Base-by-base conservation (phyloP, 495 filamentous ascomycete genomes). In the Penicillium malachiteum region DNA sequence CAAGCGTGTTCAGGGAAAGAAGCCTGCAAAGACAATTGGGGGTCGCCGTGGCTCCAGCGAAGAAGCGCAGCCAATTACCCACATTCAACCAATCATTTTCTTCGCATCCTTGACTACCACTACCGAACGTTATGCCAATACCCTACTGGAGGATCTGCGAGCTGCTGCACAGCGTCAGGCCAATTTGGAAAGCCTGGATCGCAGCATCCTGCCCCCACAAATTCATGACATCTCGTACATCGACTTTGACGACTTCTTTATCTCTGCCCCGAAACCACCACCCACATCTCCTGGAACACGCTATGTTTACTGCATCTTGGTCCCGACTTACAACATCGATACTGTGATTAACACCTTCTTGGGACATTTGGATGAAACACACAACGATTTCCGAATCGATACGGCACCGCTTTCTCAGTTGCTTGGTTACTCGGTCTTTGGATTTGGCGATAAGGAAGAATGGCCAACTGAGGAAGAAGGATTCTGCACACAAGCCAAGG, bases 301-400 rank as follows among this genome's bases (percentile, higher is more conserved):
- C 62, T 84, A 87, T 63, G 84, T 97, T 50, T 97, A 97, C 66
- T 78, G 96, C 33, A 67, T 97, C 26, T 67, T 97, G 45, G 63
- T 96, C 11, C 94, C 93, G 3, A 88, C 85, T 34, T 97, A 96
- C 71, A 92, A 97, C 65, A 96, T 96, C 56, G 92, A 96, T 62
- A 92, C 88, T 30, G 83, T 93, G 13, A 82, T 94, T 57, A 85
- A 89, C 66, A 88, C 79, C 14, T 90, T 97, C 66, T 71, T 97
- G 12, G 81, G 85, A 47, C 90, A 97, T 69, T 71, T 97, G 11
- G 77, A 86, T 61, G 93, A 97, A 63, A 97, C 91, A 0, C 92
- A 97, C 63, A 80, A 97, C 71, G 93, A 97, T 69, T 97, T 97
- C 73, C 85, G 93, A 16, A 94, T 97, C 55, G 91, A 96, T 67